Evolutionary conservation across 768 basidiomycete genomes (phyloP), one percentile per base, ranked within the genome.

Genomic region (Russula abietina): DNA sequence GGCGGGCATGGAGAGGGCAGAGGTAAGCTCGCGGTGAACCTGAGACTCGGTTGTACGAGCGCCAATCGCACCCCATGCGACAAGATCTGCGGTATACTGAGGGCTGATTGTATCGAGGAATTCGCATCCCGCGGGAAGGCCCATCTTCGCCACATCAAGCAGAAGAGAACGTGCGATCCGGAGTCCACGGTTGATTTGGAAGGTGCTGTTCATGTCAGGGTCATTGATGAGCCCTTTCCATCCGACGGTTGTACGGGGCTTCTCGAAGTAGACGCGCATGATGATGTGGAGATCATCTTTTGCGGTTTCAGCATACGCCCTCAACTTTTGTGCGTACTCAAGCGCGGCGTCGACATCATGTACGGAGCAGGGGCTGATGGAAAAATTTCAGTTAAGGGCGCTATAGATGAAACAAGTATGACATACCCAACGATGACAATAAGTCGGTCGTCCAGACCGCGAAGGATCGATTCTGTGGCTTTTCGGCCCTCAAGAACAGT

Each of bases 141-240:
- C 97, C 69, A 98, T 75, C 67, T 92, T 90, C 0, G 92, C 88
- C 48, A 99, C 78, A 62, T 98, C 91, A 45, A 98, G 81, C 30
- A 99, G 83, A 38, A 98, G 77, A 6, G 84, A 84, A 43, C 97
- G 88, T 1, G 93, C 96, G 55, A 87, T 82, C 32, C 94, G 87
- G 33, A 99, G 81, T 19, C 97, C 97, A 69, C 89, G 89, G 83
- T 99, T 99, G 75, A 98, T 98, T 68, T 93, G 90, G 84, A 91
- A 98, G 70, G 80, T 86, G 57, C 87, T 83, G 75, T 98, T 94
- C 79, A 98, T 86, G 58, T 93, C 91, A 7, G 96, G 95, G 70
- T 98, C 94, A 71, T 98, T 98, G 76, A 98, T 98, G 65, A 98
- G 83, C 41, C 96, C 96, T 74, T 99, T 99, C 96, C 96, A 99